Conservation (phyloP, 2,329 filamentous ascomycete genomes). For the Nothophoma quercina region DNA sequence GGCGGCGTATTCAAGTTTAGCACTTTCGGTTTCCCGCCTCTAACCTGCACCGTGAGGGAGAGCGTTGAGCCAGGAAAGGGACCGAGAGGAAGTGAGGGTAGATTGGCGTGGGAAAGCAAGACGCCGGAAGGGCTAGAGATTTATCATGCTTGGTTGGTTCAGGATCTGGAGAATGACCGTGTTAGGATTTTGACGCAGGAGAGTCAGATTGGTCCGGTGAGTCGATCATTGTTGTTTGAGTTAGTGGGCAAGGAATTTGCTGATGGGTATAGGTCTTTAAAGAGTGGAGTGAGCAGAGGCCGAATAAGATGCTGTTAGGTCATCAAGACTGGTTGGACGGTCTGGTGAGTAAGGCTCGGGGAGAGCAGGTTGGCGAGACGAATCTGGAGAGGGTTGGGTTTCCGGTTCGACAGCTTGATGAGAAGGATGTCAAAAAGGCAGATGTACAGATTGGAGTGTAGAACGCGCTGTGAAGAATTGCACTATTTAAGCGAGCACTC, state of each 20-base stretch:
- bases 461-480: no score
- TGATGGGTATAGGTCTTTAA: constrained; percentile 23
- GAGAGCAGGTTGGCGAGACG: constrained; percentile 23
- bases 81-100: constrained; percentile 27
- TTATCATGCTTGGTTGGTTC: constrained; percentile 49
- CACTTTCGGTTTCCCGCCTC: constrained; percentile 47
- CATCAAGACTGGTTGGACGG: constrained; percentile 51
- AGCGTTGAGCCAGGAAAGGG: constrained; percentile 20
- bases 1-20: constrained; percentile 42
- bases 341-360: constrained; percentile 36
- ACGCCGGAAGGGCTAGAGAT: constrained; percentile 38
- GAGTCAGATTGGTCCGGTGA: constrained; percentile 40
- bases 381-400: constrained; percentile 32
- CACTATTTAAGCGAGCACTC: neutral
- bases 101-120: constrained; percentile 29
- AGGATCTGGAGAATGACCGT: constrained; percentile 41
- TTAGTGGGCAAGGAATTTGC: neutral
- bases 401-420: constrained; percentile 5
- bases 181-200: constrained; percentile 49
- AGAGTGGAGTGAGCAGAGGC: constrained; percentile 36
- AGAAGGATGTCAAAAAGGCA: constrained; percentile 2
- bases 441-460: constrained; percentile 2
- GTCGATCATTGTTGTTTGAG: neutral
- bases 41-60: constrained; percentile 35
- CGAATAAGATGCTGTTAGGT: constrained; percentile 47